phyloP scores from a whole-genome alignment of 108 stramenopile genomes.

The Cyclotella cryptica region DNA sequence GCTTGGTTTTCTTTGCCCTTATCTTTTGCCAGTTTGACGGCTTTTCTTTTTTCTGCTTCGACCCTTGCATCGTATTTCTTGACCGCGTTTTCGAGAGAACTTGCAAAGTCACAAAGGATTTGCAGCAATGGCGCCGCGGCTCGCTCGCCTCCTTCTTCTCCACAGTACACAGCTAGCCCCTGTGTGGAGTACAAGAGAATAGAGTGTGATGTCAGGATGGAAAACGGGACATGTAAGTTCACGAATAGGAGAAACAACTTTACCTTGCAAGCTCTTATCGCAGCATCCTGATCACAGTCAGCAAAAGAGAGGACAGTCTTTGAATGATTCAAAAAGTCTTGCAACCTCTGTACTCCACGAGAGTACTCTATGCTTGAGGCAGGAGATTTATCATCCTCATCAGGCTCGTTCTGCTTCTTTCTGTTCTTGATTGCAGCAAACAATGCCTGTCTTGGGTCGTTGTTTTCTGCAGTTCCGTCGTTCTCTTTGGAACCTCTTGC shows the following conservation, averaged over 20 bases:
- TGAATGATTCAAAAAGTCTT: conserved; percentile 66
- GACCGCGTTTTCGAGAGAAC: conserved; percentile 65
- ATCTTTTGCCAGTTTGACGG: conserved; percentile 47
- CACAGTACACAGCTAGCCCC: conserved; percentile 77
- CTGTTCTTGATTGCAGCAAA: conserved; percentile 52
- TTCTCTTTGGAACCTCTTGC: conserved; percentile 22
- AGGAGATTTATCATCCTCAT: conserved; percentile 12
- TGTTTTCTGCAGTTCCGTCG: background rate
- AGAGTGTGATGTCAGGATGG: background rate
- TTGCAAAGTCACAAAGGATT: conserved; percentile 74
- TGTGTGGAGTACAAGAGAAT: background rate
- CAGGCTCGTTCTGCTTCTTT: conserved; percentile 4
- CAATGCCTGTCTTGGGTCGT: conserved; percentile 50
- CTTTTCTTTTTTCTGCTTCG: conserved; percentile 54
- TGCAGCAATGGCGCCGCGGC: conserved; percentile 61
- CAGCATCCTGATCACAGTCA: conserved; percentile 57
- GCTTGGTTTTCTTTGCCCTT: conserved; percentile 35
- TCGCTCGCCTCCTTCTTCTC: conserved; percentile 80
- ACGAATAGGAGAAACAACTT: background rate
- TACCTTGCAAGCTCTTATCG: conserved; percentile 70
- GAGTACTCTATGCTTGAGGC: conserved; percentile 29
- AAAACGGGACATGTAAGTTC: background rate
- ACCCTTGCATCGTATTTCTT: conserved; percentile 71
- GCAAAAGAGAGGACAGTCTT: conserved; percentile 50
- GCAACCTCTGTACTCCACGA: conserved; percentile 64